A percentile compares a stretch with the other conserved stretches of the same genome.
These are phyloP conservation scores for Saccharomyces cerevisiae DNA, from an alignment of 805 yeast genomes.

Conservation along the genomic window DNA sequence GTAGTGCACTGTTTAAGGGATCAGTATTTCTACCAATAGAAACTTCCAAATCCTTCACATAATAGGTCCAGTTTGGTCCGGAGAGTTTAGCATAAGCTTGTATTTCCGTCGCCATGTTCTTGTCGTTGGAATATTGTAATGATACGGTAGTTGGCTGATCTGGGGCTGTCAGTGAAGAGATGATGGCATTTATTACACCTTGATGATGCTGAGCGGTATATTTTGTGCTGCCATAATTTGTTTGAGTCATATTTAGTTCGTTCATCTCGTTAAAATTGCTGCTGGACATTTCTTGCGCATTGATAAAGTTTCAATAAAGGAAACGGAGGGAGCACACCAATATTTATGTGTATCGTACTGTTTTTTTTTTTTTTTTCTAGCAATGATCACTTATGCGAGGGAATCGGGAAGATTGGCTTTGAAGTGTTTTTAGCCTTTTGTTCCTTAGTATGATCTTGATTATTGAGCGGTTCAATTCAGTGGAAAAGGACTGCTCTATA, in stretches of 20 bases:
- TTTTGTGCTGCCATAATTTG: constrained; percentile 1
- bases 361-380: not conserved
- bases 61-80: constrained; percentile 89
- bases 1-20: constrained; percentile 3
- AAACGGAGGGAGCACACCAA: not conserved
- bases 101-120: constrained; percentile 59
- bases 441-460: not conserved
- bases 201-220: constrained; percentile 23
- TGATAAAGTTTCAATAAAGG: not conserved
- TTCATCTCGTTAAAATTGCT: not conserved
- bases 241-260: not conserved
- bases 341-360: not conserved
- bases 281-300: not conserved
- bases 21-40: constrained; percentile 81
- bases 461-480: not conserved
- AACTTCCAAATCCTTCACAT: constrained; percentile 69
- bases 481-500: not conserved
- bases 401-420: not conserved
- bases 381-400: not conserved
- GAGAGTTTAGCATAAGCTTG: constrained; percentile 97
- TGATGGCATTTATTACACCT: constrained; percentile 69
- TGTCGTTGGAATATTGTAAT: constrained; percentile 61
- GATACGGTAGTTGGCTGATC: constrained; percentile 73
- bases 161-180: constrained; percentile 61
- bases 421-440: not conserved